These are phyloP conservation scores for Dillenia turbinata DNA, from an alignment of 164 flowering plant species.

Conservation along the genomic window DNA sequence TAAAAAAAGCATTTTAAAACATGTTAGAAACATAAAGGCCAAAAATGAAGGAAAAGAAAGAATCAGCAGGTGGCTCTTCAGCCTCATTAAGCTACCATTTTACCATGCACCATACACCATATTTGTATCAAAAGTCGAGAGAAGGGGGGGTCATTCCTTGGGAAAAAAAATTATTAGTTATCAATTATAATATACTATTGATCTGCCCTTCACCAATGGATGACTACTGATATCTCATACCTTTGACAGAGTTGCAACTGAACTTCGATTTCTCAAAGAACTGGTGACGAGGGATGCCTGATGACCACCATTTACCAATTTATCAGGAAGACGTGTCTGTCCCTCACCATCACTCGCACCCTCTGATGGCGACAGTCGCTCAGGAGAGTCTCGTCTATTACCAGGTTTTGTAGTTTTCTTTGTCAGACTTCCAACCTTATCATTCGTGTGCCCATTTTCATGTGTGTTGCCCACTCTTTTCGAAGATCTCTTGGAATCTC, in stretches of 20 bases:
- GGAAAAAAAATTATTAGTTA: too few species aligned
- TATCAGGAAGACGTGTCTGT: slow-evolving; percentile 8
- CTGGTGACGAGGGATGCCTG: slow-evolving; percentile 13
- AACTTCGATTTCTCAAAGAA: slow-evolving; percentile 12
- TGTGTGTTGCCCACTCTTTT: neutral
- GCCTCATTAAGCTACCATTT: too few species aligned
- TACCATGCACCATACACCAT: too few species aligned
- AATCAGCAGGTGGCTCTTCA: too few species aligned
- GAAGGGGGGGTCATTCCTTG: too few species aligned
- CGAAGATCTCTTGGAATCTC: neutral
- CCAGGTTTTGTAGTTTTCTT: slow-evolving; percentile 13
- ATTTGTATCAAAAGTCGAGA: too few species aligned
- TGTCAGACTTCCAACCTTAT: slow-evolving; percentile 9
- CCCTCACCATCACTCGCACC: slow-evolving; percentile 24
- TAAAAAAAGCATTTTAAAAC: neutral
- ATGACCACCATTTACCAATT: slow-evolving; percentile 12
- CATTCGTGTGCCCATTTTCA: slow-evolving; percentile 16
- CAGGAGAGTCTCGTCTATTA: slow-evolving; percentile 21
- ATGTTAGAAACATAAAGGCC: too few species aligned
- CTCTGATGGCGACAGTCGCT: slow-evolving; percentile 25
- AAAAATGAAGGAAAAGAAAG: too few species aligned
- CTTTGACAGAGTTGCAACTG: neutral
- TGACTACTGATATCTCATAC: too few species aligned
- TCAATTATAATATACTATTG: too few species aligned
- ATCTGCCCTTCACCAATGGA: too few species aligned